A percentile compares a stretch with the other conserved stretches of the same genome.
phyloP scores from a whole-genome alignment of 257 asterid species.

The Solanum etuberosum region DNA sequence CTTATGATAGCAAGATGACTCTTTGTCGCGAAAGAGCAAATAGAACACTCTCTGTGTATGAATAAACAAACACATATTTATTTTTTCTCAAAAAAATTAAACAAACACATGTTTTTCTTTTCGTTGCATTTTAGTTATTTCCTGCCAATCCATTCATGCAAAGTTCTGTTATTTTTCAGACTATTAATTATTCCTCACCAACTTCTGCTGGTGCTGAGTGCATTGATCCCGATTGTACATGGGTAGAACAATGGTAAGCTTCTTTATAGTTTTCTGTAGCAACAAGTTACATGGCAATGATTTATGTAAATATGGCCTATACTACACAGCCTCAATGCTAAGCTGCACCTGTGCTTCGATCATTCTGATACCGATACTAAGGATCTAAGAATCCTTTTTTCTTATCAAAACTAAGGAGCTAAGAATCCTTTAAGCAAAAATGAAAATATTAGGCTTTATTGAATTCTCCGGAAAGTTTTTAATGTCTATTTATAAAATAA shows the following conservation, averaged over 20 bases:
- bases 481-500: background rate
- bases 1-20: background rate
- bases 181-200: slow-evolving; percentile 67
- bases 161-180: slow-evolving; percentile 36
- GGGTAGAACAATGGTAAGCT: slow-evolving; percentile 93
- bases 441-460: background rate
- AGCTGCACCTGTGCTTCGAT: background rate
- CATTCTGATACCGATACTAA: background rate
- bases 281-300: background rate
- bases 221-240: slow-evolving; percentile 76
- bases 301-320: background rate
- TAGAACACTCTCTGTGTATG: background rate
- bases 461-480: background rate
- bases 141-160: background rate
- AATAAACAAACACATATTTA: background rate
- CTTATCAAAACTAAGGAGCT: background rate
- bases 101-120: background rate
- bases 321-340: too few species aligned
- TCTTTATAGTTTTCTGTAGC: background rate
- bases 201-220: slow-evolving; percentile 97
- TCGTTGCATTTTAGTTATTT: background rate
- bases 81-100: background rate
- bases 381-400: background rate
- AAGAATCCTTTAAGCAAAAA: background rate
- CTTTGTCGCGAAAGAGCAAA: background rate